A percentile compares a stretch with the other conserved stretches of the same genome.
Evolutionary conservation across 148 eudicot genomes (phyloP).

Genomic region (Camellia granthamiana): DNA sequence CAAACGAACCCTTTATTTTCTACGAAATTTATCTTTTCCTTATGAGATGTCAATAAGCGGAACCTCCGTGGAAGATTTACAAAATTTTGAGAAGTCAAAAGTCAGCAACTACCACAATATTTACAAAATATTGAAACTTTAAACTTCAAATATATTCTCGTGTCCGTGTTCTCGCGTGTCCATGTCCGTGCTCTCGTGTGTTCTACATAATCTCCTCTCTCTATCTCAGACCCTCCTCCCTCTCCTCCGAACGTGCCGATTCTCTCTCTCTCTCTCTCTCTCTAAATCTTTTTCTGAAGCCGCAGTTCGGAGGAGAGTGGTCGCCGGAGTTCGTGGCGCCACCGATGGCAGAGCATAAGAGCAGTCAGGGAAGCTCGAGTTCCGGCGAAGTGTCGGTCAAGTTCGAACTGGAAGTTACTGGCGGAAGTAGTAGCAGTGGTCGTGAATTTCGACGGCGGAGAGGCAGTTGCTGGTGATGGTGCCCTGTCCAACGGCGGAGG

Average conservation of each 20-base stretch:
- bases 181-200: neutral
- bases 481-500: slow-evolving; percentile 20
- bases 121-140: too few relatives aligned
- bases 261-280: neutral
- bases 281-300: slow-evolving; percentile 18
- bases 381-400: slow-evolving; percentile 28
- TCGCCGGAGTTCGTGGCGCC: slow-evolving; percentile 16
- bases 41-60: too few relatives aligned
- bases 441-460: slow-evolving; percentile 13
- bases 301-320: neutral
- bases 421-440: slow-evolving; percentile 8
- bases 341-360: slow-evolving; percentile 17
- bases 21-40: too few relatives aligned
- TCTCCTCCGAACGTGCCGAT: slow-evolving; percentile 12
- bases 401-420: slow-evolving; percentile 15
- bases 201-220: too few relatives aligned
- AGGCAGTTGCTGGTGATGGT: neutral
- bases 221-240: neutral
- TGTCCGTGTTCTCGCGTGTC: too few relatives aligned
- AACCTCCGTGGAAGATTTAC: too few relatives aligned
- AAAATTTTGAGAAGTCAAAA: too few relatives aligned
- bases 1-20: too few relatives aligned
- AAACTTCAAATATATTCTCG: too few relatives aligned
- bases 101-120: too few relatives aligned
- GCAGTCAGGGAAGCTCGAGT: slow-evolving; percentile 16